Conservation (phyloP, 73 alveolate genomes). For the Uronychia setigera region DNA sequence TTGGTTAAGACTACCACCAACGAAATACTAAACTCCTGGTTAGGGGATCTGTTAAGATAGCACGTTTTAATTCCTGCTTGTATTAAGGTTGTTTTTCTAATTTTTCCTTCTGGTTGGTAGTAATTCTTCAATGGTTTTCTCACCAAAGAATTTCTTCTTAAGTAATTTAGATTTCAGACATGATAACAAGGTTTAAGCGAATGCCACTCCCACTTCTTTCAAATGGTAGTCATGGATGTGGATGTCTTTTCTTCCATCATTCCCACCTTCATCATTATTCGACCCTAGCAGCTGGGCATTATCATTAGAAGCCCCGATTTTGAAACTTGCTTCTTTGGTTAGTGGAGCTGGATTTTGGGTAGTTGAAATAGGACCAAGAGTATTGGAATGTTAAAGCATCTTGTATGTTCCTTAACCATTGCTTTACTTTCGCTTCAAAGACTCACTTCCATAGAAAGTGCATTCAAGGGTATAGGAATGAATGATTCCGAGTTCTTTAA, state of each 20-base stretch:
- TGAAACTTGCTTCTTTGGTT: background rate
- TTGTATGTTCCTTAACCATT: background rate
- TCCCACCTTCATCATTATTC: background rate
- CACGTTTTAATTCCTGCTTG: background rate
- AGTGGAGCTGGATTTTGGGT: background rate
- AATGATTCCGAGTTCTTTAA: slow-evolving; percentile 50
- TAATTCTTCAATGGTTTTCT: background rate
- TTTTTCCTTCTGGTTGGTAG: background rate
- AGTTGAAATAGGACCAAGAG: background rate
- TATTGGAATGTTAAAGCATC: background rate
- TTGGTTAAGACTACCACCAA: too few relatives aligned
- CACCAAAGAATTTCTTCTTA: background rate
- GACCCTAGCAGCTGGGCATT: too few relatives aligned
- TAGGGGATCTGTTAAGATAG: too few relatives aligned
- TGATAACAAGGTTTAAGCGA: background rate
- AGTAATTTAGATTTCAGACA: background rate
- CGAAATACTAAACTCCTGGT: too few relatives aligned
- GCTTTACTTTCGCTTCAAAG: background rate
- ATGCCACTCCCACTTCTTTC: background rate
- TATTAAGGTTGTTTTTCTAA: background rate
- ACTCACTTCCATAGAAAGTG: slow-evolving; percentile 55
- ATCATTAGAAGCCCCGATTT: background rate
- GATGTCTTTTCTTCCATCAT: background rate
- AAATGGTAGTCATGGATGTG: background rate
- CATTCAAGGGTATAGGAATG: slow-evolving; percentile 60